Percentiles rank a stretch among this genome's conserved stretches.
These are phyloP conservation scores for Aspergillus puulaauensis DNA, from an alignment of 2,329 filamentous ascomycete genomes.

Conservation along the genomic window DNA sequence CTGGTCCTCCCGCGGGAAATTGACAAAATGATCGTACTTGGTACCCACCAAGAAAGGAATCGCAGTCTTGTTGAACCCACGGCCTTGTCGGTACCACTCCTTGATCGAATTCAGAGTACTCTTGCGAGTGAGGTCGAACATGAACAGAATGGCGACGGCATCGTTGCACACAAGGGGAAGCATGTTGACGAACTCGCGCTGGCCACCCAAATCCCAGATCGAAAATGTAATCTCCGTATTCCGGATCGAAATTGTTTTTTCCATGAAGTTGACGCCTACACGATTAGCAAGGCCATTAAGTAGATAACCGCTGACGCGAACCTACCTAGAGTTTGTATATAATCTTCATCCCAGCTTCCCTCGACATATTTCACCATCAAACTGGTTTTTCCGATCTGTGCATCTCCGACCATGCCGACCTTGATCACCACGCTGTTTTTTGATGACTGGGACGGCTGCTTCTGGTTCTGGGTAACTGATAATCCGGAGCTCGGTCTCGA, in stretches of 20 bases:
- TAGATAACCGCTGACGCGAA: neutral
- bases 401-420: constrained; percentile 98
- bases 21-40: constrained; percentile 99
- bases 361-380: constrained; percentile 99
- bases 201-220: constrained; percentile 97
- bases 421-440: constrained; percentile 87
- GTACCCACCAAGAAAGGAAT: constrained; percentile 96
- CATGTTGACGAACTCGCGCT: constrained; percentile 99
- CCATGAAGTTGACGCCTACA: constrained; percentile 98
- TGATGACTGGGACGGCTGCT: constrained; percentile 42
- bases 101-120: constrained; percentile 99
- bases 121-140: constrained; percentile 98
- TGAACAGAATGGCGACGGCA: constrained; percentile 96
- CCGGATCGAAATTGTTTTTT: constrained; percentile 98
- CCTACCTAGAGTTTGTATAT: constrained; percentile 89
- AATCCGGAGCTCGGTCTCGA: constrained; percentile 52
- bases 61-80: constrained; percentile 99
- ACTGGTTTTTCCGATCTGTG: constrained; percentile 98
- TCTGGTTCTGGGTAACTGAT: constrained; percentile 46
- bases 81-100: constrained; percentile 97
- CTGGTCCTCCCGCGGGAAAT: constrained; percentile 94
- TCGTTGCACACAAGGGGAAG: constrained; percentile 98
- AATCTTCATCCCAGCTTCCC: constrained; percentile 99
- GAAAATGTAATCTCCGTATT: constrained; percentile 99
- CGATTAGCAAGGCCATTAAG: constrained; percentile 14